phyloP scores from a whole-genome alignment of 179 eudicot genomes.

The Gypsophila paniculata region DNA sequence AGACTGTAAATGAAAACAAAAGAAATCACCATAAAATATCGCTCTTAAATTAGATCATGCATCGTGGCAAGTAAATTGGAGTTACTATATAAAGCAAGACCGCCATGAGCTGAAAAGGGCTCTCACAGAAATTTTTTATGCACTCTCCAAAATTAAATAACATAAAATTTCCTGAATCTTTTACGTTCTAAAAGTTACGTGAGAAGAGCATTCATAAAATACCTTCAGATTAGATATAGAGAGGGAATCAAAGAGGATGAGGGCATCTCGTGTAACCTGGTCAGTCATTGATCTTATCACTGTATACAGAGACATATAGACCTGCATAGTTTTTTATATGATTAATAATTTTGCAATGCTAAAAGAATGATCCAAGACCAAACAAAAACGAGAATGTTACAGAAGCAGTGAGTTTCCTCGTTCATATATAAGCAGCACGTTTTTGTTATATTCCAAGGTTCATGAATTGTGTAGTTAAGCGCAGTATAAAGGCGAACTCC shows the following conservation, averaged over 20 bases:
- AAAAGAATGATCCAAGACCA: not conserved
- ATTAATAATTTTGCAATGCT: not conserved
- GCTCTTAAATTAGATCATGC: not conserved
- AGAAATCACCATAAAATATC: not conserved
- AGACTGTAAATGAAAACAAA: not conserved
- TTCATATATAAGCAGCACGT: not conserved
- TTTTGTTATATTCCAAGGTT: not conserved
- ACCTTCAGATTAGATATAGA: slow-evolving; percentile 77
- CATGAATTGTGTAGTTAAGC: not conserved
- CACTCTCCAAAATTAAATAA: not conserved
- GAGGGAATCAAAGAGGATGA: slow-evolving; percentile 48
- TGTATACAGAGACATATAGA: slow-evolving; percentile 74
- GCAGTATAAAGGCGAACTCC: slow-evolving; percentile 1
- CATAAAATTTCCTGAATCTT: not conserved
- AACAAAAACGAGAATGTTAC: not conserved
- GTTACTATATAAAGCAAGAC: not conserved
- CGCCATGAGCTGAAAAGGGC: slow-evolving; percentile 5
- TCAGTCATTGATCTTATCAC: slow-evolving; percentile 62
- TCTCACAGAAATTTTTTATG: not conserved
- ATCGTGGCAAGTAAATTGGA: not conserved
- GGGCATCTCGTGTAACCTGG: slow-evolving; percentile 39
- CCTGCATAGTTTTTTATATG: slow-evolving; percentile 48
- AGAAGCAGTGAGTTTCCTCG: not conserved
- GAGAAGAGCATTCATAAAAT: slow-evolving; percentile 12
- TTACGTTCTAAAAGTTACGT: not conserved